Evolutionary conservation across 2,329 filamentous ascomycete species (phyloP).

Genomic region (Domatiomyces globalis): DNA sequence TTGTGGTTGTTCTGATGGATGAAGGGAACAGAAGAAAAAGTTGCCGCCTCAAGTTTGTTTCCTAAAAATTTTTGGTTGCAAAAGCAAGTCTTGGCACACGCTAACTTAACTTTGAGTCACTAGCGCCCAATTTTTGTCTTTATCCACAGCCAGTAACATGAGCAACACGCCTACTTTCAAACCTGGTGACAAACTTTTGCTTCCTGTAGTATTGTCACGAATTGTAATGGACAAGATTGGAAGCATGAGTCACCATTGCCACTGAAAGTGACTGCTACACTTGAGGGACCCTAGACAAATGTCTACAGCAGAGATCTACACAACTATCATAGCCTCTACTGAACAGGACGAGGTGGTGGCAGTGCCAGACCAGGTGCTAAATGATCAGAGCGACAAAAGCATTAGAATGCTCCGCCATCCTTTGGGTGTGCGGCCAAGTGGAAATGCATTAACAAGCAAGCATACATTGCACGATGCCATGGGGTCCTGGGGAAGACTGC

Average conservation of each 20-base stretch:
- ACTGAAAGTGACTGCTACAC: background rate
- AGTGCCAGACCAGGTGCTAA: background rate
- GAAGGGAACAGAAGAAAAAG: conserved; percentile 6
- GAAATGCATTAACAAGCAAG: conserved; percentile 59
- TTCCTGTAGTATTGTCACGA: no score
- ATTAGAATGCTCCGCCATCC: conserved; percentile 56
- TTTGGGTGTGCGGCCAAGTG: conserved; percentile 69
- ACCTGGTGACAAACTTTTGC: background rate
- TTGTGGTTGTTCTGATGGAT: conserved; percentile 6
- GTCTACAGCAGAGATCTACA: background rate
- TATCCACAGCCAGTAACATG: background rate
- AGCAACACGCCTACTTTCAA: background rate
- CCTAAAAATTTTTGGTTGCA: background rate
- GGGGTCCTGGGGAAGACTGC: conserved; percentile 53
- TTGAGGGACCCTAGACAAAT: background rate
- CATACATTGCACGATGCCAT: conserved; percentile 52
- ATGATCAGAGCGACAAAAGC: background rate
- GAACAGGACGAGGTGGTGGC: background rate
- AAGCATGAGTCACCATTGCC: background rate
- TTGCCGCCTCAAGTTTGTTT: conserved; percentile 3
- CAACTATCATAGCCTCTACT: background rate
- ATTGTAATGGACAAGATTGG: no score
- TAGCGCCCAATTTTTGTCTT: background rate
- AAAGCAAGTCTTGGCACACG: background rate
- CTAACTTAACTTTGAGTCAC: background rate